Evolutionary conservation across 768 basidiomycete species (phyloP).

Genomic region (Russula griseocarnosa): DNA sequence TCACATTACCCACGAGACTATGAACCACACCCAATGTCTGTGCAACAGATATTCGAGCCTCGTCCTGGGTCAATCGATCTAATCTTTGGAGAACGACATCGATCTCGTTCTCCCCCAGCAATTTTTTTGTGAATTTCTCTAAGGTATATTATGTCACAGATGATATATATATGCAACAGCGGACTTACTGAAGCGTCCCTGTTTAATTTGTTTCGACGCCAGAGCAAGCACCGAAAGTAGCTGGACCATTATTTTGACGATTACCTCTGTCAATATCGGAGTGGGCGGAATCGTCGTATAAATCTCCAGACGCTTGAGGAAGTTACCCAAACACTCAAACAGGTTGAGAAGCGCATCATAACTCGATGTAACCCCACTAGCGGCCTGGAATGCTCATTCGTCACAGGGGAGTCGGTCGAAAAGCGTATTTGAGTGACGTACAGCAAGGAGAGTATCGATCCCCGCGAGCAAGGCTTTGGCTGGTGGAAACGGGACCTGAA

Average conservation of each 20-base stretch:
- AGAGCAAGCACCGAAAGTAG: neutral
- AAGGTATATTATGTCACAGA: neutral
- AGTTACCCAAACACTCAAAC: neutral
- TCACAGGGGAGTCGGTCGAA: neutral
- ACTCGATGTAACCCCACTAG: neutral
- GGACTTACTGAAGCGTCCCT: constrained; percentile 9
- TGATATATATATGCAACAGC: neutral
- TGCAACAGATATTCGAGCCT: constrained; percentile 1
- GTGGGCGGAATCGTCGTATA: neutral
- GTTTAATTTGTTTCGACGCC: constrained; percentile 3
- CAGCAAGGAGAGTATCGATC: neutral
- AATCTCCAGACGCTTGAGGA: neutral
- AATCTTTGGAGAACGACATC: neutral
- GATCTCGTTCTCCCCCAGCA: constrained; percentile 4
- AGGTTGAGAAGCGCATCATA: constrained; percentile 6
- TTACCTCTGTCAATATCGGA: neutral
- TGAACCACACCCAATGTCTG: neutral
- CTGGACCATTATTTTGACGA: constrained; percentile 6
- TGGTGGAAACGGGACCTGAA: neutral
- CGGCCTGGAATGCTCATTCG: neutral
- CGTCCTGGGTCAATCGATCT: constrained; percentile 1
- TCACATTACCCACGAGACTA: neutral
- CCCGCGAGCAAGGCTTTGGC: neutral
- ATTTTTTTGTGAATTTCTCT: constrained; percentile 2
- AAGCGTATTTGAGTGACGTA: neutral